phyloP scores from a whole-genome alignment of 495 filamentous ascomycete species.

The Beverwykella pulmonaria region DNA sequence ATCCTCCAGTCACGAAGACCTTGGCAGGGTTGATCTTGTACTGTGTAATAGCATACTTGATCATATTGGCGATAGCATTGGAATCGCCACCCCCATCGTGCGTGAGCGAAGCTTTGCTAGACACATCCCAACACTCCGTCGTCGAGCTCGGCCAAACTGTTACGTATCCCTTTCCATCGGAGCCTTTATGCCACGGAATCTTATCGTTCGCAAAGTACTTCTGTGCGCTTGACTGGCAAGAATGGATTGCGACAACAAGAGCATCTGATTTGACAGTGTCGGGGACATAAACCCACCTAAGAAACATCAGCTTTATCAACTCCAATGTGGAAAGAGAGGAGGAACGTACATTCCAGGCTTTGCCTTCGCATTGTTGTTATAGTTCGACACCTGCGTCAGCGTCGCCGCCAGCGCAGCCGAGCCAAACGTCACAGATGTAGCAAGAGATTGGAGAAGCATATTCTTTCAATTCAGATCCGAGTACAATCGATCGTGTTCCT shows the following conservation, averaged over 20 bases:
- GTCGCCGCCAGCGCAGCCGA: conserved; percentile 22
- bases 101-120: conserved; percentile 51
- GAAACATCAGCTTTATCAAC: background rate
- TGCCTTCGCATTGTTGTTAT: conserved; percentile 25
- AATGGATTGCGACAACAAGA: conserved; percentile 43
- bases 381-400: conserved; percentile 33
- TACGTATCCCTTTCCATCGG: conserved; percentile 58
- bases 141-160: conserved; percentile 55
- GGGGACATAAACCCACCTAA: conserved; percentile 42
- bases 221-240: conserved; percentile 42
- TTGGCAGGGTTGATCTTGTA: conserved; percentile 53
- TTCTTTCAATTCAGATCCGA: background rate
- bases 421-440: conserved; percentile 15
- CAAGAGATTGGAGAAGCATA: conserved; percentile 25
- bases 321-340: background rate
- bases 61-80: conserved; percentile 59
- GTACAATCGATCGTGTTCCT: background rate
- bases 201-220: conserved; percentile 41
- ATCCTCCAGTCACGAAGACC: conserved; percentile 59
- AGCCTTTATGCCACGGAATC: conserved; percentile 47
- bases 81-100: conserved; percentile 59
- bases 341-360: conserved; percentile 30
- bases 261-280: conserved; percentile 35
- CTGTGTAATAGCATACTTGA: conserved; percentile 55
- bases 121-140: conserved; percentile 62